Evolutionary conservation across 805 yeast species (phyloP), one percentile per base, ranked within the genome.

Genomic region (Pichia cabralensis): DNA sequence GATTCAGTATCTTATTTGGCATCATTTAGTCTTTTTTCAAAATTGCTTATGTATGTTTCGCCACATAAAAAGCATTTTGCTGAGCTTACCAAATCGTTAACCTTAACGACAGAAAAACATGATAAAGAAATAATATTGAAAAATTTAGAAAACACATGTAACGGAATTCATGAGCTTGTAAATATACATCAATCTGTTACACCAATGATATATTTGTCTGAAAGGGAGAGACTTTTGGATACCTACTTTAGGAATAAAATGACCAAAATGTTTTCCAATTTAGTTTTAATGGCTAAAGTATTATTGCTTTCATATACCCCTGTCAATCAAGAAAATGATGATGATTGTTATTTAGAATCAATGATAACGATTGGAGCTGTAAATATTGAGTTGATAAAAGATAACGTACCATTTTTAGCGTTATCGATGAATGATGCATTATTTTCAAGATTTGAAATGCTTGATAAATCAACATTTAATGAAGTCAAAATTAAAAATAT

Each of bases 1-100:
- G 85, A 85, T 35, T 79, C 95, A 0, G 56, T 60, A 29, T 94
- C 85, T 49, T 88, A 83, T 52, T 65, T 65, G 42, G 65, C 85
- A 0, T 55, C 84, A 11, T 81, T 75, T 49, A 65, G 71, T 12
- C 72, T 86, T 25, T 62, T 71, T 1, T 64, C 73, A 46, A 76
- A 79, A 35, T 58, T 88, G 29, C 49, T 89, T 39, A 63, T 83
- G 22, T 47, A 48, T 26, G 64, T 73, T 6, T 95, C 84, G 44
- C 94, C 95, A 5, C 66, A 69, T 43, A 67, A 71, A 28, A 71
- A 73, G 40, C 60, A 62, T 23, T 52, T 79, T 28, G 65, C 67
- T 23, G 78, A 80, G 35, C 67, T 69, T 24, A 61, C 83, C 21
- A 77, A 76, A 36, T 78, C 80, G 43, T 59, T 85, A 48, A 61